Percentiles rank a stretch among this genome's conserved stretches.
Evolutionary conservation across 2,329 filamentous ascomycete genomes (phyloP).

Genomic region (Aspergillus sp.): DNA sequence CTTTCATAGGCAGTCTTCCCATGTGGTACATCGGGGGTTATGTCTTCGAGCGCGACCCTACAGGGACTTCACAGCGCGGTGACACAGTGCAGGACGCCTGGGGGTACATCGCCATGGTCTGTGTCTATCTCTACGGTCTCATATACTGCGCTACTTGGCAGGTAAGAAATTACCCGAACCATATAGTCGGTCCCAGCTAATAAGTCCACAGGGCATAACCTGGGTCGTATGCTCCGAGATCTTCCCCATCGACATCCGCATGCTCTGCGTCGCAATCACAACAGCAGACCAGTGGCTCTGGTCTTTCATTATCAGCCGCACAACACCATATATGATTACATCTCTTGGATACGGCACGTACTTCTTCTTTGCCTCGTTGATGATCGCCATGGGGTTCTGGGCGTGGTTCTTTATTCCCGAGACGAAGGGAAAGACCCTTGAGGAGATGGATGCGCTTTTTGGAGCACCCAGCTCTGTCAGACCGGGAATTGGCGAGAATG

Average conservation of each 20-base stretch:
- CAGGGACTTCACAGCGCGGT: conserved; percentile 48
- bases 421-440: conserved; percentile 30
- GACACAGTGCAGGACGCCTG: conserved; percentile 1
- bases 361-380: conserved; percentile 20
- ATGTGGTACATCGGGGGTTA: conserved; percentile 65
- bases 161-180: too few relatives aligned
- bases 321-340: conserved; percentile 61
- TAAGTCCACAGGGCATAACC: conserved; percentile 52
- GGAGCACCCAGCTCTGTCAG: not conserved
- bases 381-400: conserved; percentile 17
- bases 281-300: conserved; percentile 68
- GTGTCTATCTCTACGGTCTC: conserved; percentile 8
- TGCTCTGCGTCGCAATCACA: conserved; percentile 64
- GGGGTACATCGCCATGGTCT: conserved; percentile 11
- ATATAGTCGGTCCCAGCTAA: too few relatives aligned
- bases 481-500: not conserved
- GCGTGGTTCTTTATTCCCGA: conserved; percentile 29
- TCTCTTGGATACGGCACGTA: conserved; percentile 22
- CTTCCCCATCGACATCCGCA: conserved; percentile 63
- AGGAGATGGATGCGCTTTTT: conserved; percentile 31
- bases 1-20: conserved; percentile 37
- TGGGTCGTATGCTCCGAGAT: conserved; percentile 73
- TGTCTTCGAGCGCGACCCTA: conserved; percentile 47
- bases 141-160: conserved; percentile 8
- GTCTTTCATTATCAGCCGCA: conserved; percentile 68